Evolutionary conservation across 139 green algal genomes (phyloP).

Genomic region (Chlamydomonas sp.): DNA sequence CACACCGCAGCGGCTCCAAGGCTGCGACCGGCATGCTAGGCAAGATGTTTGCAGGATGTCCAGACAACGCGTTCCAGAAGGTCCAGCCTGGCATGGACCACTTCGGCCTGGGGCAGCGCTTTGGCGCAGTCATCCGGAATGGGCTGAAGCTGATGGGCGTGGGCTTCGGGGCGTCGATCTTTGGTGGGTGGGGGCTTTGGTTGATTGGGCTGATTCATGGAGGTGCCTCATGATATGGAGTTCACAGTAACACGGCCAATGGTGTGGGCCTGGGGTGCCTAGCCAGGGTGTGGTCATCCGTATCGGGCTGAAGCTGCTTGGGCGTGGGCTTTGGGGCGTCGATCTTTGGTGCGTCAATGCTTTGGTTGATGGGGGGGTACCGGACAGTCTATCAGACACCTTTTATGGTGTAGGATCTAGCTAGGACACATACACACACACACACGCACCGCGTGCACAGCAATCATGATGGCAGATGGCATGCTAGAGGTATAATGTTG

Average conservation of each 20-base stretch:
- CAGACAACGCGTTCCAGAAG: slow-evolving; percentile 95
- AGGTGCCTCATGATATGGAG: background rate
- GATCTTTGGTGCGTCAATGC: slow-evolving; percentile 24
- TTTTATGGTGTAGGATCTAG: too few relatives aligned
- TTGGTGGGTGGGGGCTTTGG: slow-evolving; percentile 30
- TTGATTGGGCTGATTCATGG: background rate
- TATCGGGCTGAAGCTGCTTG: slow-evolving; percentile 88
- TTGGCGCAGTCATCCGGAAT: slow-evolving; percentile 73
- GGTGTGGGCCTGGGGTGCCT: background rate
- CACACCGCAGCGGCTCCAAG: too few relatives aligned
- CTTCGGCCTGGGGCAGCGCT: slow-evolving; percentile 72
- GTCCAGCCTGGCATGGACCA: slow-evolving; percentile 52
- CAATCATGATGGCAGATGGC: too few relatives aligned
- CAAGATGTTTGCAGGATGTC: slow-evolving; percentile 71
- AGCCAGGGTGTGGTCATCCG: slow-evolving; percentile 50
- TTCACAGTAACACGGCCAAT: background rate
- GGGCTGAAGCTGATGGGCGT: slow-evolving; percentile 85
- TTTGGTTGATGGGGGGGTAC: too few relatives aligned
- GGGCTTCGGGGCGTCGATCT: slow-evolving; percentile 64
- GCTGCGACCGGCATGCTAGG: too few relatives aligned
- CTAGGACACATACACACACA: too few relatives aligned
- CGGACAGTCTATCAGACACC: too few relatives aligned
- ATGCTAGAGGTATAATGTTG: too few relatives aligned
- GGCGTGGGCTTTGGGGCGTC: slow-evolving; percentile 72
- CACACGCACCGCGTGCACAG: too few relatives aligned